A percentile compares a stretch with the other conserved stretches of the same genome.
Evolutionary conservation across 257 asterid species (phyloP).

Genomic region (Gynochthodes officinalis): DNA sequence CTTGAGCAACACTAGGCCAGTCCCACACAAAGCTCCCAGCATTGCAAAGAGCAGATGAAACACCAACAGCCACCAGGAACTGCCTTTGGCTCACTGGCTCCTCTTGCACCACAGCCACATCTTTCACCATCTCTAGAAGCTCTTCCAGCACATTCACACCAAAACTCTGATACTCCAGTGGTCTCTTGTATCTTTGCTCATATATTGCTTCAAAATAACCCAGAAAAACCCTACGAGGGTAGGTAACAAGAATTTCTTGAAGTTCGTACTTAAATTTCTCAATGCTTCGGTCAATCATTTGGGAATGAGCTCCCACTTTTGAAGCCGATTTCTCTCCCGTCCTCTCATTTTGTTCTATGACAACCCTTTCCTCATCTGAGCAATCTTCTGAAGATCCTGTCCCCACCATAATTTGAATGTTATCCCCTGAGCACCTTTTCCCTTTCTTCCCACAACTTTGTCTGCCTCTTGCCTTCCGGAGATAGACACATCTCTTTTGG

Average conservation of each 20-base stretch:
- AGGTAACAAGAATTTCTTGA: conserved; percentile 84
- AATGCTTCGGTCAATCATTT: conserved; percentile 32
- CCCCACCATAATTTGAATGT: conserved; percentile 24
- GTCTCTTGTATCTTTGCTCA: conserved; percentile 67
- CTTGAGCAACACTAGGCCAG: conserved; percentile 89
- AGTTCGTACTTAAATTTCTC: conserved; percentile 65
- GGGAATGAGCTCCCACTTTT: conserved; percentile 13
- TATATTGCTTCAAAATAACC: conserved; percentile 68
- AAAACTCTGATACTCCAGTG: conserved; percentile 48
- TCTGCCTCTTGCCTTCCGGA: conserved; percentile 36
- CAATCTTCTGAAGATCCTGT: conserved; percentile 59
- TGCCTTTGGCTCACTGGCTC: conserved; percentile 60
- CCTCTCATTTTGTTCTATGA: conserved; percentile 25
- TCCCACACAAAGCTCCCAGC: conserved; percentile 95
- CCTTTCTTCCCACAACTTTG: conserved; percentile 41
- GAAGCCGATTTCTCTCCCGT: conserved; percentile 24
- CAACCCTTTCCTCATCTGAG: conserved; percentile 56
- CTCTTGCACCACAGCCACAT: conserved; percentile 64
- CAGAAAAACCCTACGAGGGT: conserved; percentile 57
- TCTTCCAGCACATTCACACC: conserved; percentile 70
- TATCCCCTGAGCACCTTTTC: conserved; percentile 46
- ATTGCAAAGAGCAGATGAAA: conserved; percentile 79
- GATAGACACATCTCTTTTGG: conserved; percentile 47
- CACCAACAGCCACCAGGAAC: no score
- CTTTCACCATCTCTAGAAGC: conserved; percentile 65